phyloP scores from a whole-genome alignment of 2,329 filamentous ascomycete species.

The Paraconiothyrium sp. region DNA sequence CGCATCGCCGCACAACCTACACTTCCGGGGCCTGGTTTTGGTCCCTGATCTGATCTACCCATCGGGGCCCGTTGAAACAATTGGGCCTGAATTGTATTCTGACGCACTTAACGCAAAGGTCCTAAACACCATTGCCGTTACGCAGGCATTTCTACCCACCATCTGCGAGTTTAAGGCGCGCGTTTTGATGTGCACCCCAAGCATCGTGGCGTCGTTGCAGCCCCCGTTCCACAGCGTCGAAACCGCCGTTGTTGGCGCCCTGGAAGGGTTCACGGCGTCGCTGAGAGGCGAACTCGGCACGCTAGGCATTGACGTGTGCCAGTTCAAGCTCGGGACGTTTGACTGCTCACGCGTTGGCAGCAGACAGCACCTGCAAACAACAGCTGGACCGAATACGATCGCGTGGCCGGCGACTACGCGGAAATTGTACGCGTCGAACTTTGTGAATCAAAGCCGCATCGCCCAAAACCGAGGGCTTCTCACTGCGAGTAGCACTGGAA shows the following conservation, averaged over 20 bases:
- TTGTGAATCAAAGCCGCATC: constrained; percentile 47
- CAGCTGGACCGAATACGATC: constrained; percentile 43
- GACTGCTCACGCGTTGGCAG: constrained; percentile 75
- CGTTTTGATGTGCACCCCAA: constrained; percentile 80
- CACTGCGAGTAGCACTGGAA: constrained; percentile 65
- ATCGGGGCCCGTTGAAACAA: constrained; percentile 83
- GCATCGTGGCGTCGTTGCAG: constrained; percentile 80
- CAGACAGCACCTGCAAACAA: constrained; percentile 52
- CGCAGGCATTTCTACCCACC: constrained; percentile 80
- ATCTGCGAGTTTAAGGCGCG: constrained; percentile 66
- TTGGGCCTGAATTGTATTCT: constrained; percentile 83
- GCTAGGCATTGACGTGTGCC: constrained; percentile 79
- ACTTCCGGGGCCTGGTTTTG: constrained; percentile 81
- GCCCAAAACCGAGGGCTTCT: constrained; percentile 63
- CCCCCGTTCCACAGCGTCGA: constrained; percentile 87
- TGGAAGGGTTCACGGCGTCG: constrained; percentile 86
- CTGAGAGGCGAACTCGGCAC: constrained; percentile 81
- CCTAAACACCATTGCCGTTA: constrained; percentile 85
- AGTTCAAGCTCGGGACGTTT: constrained; percentile 91
- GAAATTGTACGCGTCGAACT: constrained; percentile 50
- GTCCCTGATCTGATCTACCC: constrained; percentile 83
- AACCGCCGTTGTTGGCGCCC: constrained; percentile 82
- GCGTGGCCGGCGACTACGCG: constrained; percentile 50
- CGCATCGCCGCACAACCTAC: constrained; percentile 77
- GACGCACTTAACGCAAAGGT: constrained; percentile 93